Conservation (phyloP, 805 yeast genomes). For the Pichia manshurica region DNA sequence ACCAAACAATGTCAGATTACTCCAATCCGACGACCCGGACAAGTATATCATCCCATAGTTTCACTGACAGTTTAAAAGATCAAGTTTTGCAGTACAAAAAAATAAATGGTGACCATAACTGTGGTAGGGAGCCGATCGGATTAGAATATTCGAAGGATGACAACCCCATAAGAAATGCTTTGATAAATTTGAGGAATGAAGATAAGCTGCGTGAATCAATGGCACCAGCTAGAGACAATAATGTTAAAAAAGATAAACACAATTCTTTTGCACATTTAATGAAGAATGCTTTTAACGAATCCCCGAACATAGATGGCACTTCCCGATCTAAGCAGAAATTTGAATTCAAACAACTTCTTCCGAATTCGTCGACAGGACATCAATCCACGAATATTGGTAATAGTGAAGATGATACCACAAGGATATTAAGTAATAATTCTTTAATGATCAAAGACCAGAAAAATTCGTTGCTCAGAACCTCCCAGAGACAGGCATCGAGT, state of each 20-base stretch:
- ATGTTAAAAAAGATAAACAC: neutral
- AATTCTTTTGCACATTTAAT: conserved; percentile 6
- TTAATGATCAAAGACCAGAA: conserved; percentile 1
- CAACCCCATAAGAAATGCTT: conserved; percentile 49
- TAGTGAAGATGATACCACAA: neutral
- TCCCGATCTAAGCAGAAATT: no score
- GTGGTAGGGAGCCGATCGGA: conserved; percentile 18
- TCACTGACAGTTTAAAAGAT: neutral
- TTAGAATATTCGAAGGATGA: no score
- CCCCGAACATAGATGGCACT: neutral
- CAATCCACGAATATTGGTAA: neutral
- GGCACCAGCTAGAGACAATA: conserved; percentile 10
- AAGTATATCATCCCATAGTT: conserved; percentile 18
- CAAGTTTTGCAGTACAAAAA: neutral
- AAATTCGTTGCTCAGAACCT: neutral
- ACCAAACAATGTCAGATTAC: conserved; percentile 27
- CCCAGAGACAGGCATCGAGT: conserved; percentile 11
- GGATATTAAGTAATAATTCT: neutral
- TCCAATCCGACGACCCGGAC: conserved; percentile 30
- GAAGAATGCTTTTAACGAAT: neutral
- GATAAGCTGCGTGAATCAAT: conserved; percentile 34
- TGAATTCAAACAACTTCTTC: conserved; percentile 5
- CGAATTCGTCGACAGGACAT: neutral
- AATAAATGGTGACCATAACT: conserved; percentile 15
- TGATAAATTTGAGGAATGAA: conserved; percentile 40